Evolutionary conservation across 2,329 filamentous ascomycete genomes (phyloP).

Genomic region (Thelonectria rubi): DNA sequence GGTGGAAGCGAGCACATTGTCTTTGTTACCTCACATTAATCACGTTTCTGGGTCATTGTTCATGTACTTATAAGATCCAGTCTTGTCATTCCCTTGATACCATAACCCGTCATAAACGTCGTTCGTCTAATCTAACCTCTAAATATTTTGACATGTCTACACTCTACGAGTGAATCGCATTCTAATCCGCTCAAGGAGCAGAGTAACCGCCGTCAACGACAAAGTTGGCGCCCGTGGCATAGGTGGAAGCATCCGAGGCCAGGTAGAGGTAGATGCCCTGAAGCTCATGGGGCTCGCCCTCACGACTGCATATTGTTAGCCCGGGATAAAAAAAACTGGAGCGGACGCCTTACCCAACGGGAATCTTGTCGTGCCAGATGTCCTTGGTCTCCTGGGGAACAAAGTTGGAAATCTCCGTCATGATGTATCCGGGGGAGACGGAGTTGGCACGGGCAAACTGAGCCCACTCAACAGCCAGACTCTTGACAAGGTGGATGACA

Average conservation of each 20-base stretch:
- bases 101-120: not conserved
- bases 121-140: not conserved
- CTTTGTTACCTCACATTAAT: no score
- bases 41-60: not conserved
- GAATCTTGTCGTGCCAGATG: constrained; percentile 42
- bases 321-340: not conserved
- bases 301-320: constrained; percentile 35
- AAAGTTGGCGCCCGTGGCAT: constrained; percentile 46
- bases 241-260: constrained; percentile 46
- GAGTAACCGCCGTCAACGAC: constrained; percentile 45
- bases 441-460: constrained; percentile 66
- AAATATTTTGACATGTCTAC: not conserved
- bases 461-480: constrained; percentile 64
- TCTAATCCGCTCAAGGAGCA: constrained; percentile 30
- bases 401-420: constrained; percentile 42
- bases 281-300: constrained; percentile 41
- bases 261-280: constrained; percentile 40
- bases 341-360: constrained; percentile 33
- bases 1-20: no score
- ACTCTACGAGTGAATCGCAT: not conserved
- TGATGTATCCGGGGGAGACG: constrained; percentile 52
- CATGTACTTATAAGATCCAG: not conserved
- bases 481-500: constrained; percentile 64
- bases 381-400: constrained; percentile 40
- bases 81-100: not conserved